A percentile compares a stretch with the other conserved stretches of the same genome.
Conservation (phyloP, 805 yeast species). For the Wickerhamomyces subpelliculosus region DNA sequence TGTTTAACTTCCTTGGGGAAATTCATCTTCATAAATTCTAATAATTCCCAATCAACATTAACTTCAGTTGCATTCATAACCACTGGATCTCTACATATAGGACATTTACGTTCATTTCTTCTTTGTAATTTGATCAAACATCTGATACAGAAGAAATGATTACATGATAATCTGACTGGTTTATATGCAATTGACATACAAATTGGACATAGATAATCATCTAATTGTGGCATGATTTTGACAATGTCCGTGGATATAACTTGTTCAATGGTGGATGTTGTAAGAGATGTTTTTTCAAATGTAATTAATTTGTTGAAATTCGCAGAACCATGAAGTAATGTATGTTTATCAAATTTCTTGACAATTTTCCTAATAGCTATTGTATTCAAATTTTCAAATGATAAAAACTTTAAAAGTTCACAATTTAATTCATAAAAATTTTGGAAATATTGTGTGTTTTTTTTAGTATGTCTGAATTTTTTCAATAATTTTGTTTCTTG, state of each 20-base stretch:
- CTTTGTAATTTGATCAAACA: slow-evolving; percentile 66
- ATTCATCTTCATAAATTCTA: slow-evolving; percentile 46
- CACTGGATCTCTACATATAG: slow-evolving; percentile 52
- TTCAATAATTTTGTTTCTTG: slow-evolving; percentile 30
- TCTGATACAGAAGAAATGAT: slow-evolving; percentile 66
- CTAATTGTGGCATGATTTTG: slow-evolving; percentile 61
- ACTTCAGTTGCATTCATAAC: slow-evolving; percentile 50
- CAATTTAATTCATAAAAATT: slow-evolving; percentile 47
- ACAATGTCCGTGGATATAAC: slow-evolving; percentile 49
- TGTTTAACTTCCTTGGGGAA: slow-evolving; percentile 64
- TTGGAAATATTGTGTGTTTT: slow-evolving; percentile 38
- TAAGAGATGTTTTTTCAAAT: slow-evolving; percentile 19
- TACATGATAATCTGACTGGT: slow-evolving; percentile 59
- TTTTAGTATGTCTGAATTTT: slow-evolving; percentile 34
- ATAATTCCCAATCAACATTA: slow-evolving; percentile 49
- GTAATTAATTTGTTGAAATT: slow-evolving; percentile 39
- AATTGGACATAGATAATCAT: slow-evolving; percentile 70
- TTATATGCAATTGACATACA: slow-evolving; percentile 66
- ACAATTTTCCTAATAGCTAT: slow-evolving; percentile 62
- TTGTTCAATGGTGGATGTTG: slow-evolving; percentile 15
- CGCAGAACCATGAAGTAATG: slow-evolving; percentile 42
- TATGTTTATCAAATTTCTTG: slow-evolving; percentile 72
- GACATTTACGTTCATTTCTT: slow-evolving; percentile 52
- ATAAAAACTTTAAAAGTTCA: slow-evolving; percentile 47
- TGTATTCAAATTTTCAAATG: slow-evolving; percentile 55